Evolutionary conservation across 768 basidiomycete species (phyloP).

Genomic region (Dioszegia aurantiaca): DNA sequence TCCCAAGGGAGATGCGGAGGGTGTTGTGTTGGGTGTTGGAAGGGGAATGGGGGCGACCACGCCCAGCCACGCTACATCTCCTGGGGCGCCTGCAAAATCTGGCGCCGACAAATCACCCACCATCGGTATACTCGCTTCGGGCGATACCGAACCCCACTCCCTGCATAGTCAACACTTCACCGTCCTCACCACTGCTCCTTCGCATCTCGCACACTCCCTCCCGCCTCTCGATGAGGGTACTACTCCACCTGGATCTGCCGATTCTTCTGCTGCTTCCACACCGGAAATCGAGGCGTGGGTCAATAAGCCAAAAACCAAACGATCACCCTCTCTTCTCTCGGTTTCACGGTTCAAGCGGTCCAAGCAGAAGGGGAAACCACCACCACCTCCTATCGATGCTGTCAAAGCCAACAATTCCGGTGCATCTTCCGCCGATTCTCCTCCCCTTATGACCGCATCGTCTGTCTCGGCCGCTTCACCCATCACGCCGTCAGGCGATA

Average conservation of each 20-base stretch:
- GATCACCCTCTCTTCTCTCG: constrained; percentile 2
- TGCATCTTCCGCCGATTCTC: neutral
- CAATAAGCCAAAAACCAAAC: neutral
- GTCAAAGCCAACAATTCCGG: neutral
- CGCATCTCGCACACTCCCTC: neutral
- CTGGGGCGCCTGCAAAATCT: neutral
- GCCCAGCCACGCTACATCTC: constrained; percentile 7
- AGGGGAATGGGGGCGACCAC: neutral
- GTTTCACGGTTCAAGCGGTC: constrained; percentile 1
- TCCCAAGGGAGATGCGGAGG: neutral
- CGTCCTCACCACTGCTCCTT: neutral
- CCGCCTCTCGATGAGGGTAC: constrained; percentile 1
- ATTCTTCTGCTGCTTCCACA: constrained; percentile 6
- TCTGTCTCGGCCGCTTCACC: neutral
- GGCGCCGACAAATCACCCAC: neutral
- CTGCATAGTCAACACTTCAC: neutral
- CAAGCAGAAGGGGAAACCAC: constrained; percentile 9
- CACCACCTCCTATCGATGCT: constrained; percentile 10
- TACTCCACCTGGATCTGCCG: neutral
- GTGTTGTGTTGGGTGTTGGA: constrained; percentile 7
- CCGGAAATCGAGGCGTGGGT: constrained; percentile 8
- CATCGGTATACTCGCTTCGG: neutral
- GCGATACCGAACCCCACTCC: neutral
- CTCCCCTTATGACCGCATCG: neutral
- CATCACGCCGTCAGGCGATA: neutral